These are phyloP conservation scores for Diaporthe destruens DNA, from an alignment of 2,329 filamentous ascomycete genomes.

Conservation along the genomic window DNA sequence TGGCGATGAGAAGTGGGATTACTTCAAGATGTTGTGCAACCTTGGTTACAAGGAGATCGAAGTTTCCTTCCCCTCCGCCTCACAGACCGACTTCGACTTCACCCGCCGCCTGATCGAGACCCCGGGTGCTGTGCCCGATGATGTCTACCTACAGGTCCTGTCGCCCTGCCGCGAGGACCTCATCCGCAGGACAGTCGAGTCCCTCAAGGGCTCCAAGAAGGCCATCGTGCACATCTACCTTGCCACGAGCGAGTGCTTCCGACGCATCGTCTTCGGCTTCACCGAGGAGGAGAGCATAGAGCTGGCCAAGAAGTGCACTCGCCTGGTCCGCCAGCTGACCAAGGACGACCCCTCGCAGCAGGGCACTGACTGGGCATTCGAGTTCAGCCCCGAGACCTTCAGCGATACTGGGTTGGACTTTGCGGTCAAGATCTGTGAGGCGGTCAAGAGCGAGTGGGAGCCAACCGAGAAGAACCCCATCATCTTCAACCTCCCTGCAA, in stretches of 20 bases:
- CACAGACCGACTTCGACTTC: slow-evolving; percentile 96
- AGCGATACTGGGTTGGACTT: slow-evolving; percentile 91
- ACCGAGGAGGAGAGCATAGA: slow-evolving; percentile 84
- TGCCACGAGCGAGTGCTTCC: slow-evolving; percentile 96
- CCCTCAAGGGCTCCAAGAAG: slow-evolving; percentile 89
- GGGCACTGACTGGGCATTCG: slow-evolving; percentile 79
- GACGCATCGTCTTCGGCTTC: slow-evolving; percentile 89
- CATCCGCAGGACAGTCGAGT: slow-evolving; percentile 89
- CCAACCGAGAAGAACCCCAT: slow-evolving; percentile 83
- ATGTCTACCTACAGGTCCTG: slow-evolving; percentile 92
- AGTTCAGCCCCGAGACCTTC: slow-evolving; percentile 90
- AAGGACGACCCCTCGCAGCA: slow-evolving; percentile 76
- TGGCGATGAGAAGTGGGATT: slow-evolving; percentile 93
- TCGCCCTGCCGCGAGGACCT: slow-evolving; percentile 93
- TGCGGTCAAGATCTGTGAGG: slow-evolving; percentile 85
- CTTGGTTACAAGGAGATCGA: slow-evolving; percentile 99
- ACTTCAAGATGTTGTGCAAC: slow-evolving; percentile 93
- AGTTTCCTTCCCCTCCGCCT: slow-evolving; percentile 94
- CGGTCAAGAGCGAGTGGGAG: slow-evolving; percentile 94
- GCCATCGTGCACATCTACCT: slow-evolving; percentile 96
- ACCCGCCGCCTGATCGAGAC: slow-evolving; percentile 88
- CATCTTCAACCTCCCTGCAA: slow-evolving; percentile 97
- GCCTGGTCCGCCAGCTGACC: slow-evolving; percentile 88
- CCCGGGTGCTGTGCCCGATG: slow-evolving; percentile 84
- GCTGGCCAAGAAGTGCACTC: slow-evolving; percentile 86